phyloP scores from a whole-genome alignment of 2,329 filamentous ascomycete species.

The Sporothrix luriei region DNA sequence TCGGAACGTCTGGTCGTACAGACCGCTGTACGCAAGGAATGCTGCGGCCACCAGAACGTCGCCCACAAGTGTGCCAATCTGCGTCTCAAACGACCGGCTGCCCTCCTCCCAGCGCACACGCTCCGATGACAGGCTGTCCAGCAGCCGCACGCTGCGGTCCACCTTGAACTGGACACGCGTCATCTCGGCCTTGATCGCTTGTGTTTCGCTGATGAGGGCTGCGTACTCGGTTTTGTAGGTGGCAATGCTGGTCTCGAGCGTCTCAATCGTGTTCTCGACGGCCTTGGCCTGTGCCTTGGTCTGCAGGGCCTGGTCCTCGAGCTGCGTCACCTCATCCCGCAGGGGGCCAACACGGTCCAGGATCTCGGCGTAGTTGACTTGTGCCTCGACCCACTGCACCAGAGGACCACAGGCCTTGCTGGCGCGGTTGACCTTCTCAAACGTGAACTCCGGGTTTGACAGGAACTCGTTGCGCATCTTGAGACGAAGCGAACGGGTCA shows the following conservation, averaged over 20 bases:
- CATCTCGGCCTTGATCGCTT: constrained; percentile 98
- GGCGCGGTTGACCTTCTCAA: constrained; percentile 92
- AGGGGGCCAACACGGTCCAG: constrained; percentile 90
- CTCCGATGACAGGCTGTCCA: constrained; percentile 94
- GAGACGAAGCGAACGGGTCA: constrained; percentile 78
- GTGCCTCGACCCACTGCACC: constrained; percentile 94
- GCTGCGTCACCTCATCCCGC: constrained; percentile 80
- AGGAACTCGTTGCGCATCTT: constrained; percentile 95
- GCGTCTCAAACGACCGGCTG: constrained; percentile 96
- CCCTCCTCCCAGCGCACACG: constrained; percentile 92
- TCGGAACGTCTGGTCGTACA: constrained; percentile 97
- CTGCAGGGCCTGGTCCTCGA: constrained; percentile 85
- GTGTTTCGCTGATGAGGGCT: constrained; percentile 91
- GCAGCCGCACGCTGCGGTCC: constrained; percentile 87
- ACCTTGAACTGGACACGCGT: constrained; percentile 96
- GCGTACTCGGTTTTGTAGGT: constrained; percentile 97
- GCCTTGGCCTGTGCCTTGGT: constrained; percentile 93
- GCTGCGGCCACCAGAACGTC: constrained; percentile 96
- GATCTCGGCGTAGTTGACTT: constrained; percentile 98
- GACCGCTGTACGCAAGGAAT: constrained; percentile 93
- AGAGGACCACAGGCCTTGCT: constrained; percentile 96
- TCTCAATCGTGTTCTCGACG: constrained; percentile 82
- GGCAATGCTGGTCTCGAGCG: constrained; percentile 85
- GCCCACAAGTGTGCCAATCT: constrained; percentile 93
- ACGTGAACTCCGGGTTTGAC: constrained; percentile 92